A percentile compares a stretch with the other conserved stretches of the same genome.
Conservation (phyloP, 73 alveolate species). For the Stentor roeselii region DNA sequence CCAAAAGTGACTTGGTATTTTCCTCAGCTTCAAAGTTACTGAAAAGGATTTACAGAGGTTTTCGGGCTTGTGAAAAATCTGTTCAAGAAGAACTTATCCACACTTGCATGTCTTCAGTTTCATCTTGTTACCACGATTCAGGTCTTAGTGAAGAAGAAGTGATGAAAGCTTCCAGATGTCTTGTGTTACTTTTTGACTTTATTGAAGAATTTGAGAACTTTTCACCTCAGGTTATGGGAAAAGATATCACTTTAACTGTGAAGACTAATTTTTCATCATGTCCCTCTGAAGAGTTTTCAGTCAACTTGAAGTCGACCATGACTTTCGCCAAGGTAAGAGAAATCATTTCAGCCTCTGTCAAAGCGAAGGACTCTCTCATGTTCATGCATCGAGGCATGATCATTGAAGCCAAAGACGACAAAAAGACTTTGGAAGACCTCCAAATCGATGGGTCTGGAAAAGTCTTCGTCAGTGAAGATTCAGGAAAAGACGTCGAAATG, state of each 20-base stretch:
- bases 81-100: slow-evolving; percentile 54
- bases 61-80: slow-evolving; percentile 28
- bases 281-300: slow-evolving; percentile 39
- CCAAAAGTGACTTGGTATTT: slow-evolving; percentile 43
- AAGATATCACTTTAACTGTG: slow-evolving; percentile 30
- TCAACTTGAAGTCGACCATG: slow-evolving; percentile 24
- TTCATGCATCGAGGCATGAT: neutral
- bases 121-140: slow-evolving; percentile 33
- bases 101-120: slow-evolving; percentile 49
- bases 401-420: neutral
- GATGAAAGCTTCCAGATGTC: slow-evolving; percentile 48
- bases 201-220: slow-evolving; percentile 67
- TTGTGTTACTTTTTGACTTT: slow-evolving; percentile 40
- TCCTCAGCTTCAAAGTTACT: slow-evolving; percentile 44
- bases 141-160: slow-evolving; percentile 37
- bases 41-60: slow-evolving; percentile 48
- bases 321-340: slow-evolving; percentile 41
- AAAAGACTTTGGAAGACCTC: neutral
- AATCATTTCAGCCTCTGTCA: slow-evolving; percentile 28
- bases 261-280: neutral
- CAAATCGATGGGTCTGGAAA: neutral
- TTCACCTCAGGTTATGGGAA: neutral
- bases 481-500: neutral
- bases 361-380: slow-evolving; percentile 22
- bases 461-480: neutral